These are phyloP conservation scores for Fusarium sp. DNA, from an alignment of 2,329 filamentous ascomycete genomes.

Conservation along the genomic window DNA sequence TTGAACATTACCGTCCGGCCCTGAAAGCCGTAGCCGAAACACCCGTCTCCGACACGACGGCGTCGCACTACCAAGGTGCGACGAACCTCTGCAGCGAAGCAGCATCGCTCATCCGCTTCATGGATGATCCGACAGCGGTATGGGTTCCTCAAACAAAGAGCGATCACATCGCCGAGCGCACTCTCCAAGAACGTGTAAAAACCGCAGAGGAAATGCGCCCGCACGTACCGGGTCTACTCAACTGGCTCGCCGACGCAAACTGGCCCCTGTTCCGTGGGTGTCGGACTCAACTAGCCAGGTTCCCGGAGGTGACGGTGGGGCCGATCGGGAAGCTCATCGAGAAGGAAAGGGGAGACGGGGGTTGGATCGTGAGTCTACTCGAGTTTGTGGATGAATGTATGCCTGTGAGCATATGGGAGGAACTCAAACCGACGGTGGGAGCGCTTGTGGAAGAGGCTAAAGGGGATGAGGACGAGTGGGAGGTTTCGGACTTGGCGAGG, in stretches of 20 bases:
- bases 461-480: conserved; percentile 13
- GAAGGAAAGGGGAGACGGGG: conserved; percentile 10
- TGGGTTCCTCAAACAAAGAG: conserved; percentile 7
- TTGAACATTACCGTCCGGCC: not conserved
- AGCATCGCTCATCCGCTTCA: not conserved
- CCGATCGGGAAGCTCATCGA: conserved; percentile 1
- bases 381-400: conserved; percentile 8
- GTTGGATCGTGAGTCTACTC: conserved; percentile 5
- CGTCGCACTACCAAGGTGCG: not conserved
- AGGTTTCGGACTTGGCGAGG: conserved; percentile 10
- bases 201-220: conserved; percentile 11
- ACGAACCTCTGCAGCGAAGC: not conserved
- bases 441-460: not conserved
- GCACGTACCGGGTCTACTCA: conserved; percentile 8
- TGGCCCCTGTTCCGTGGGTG: conserved; percentile 12
- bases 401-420: not conserved
- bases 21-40: conserved; percentile 1
- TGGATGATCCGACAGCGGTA: conserved; percentile 1
- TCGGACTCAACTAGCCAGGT: not conserved
- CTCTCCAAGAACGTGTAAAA: not conserved
- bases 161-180: conserved; percentile 1
- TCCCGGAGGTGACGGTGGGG: conserved; percentile 12
- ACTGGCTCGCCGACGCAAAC: conserved; percentile 13
- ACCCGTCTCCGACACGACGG: not conserved
- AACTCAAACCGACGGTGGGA: not conserved